Conservation (phyloP, 2,329 filamentous ascomycete genomes). For the Ceratocystis variospora region DNA sequence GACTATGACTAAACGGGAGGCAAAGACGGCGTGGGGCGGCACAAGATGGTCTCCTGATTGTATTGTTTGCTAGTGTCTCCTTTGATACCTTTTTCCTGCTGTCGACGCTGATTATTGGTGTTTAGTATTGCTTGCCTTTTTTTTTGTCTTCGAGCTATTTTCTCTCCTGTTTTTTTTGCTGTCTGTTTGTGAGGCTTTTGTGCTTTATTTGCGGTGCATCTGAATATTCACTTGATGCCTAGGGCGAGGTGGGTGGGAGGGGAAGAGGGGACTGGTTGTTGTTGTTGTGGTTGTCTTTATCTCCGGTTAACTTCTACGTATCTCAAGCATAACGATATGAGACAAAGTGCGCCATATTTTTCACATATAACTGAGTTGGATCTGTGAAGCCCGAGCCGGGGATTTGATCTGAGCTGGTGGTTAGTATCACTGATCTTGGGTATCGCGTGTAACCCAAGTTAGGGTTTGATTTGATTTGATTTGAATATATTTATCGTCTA, state of each 20-base stretch:
- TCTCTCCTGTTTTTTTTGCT: not conserved
- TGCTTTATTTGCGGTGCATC: not conserved
- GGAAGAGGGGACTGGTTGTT: no score
- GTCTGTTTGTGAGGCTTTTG: not conserved
- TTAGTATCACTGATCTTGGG: not conserved
- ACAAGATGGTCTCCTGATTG: not conserved
- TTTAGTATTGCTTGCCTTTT: not conserved
- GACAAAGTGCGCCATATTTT: not conserved
- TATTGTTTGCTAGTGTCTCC: not conserved
- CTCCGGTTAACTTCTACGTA: no score
- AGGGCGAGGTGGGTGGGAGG: no score
- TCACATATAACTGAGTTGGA: not conserved
- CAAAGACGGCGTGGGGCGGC: not conserved
- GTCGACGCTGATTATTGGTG: not conserved
- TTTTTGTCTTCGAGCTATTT: not conserved
- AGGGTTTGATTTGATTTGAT: no score
- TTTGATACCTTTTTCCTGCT: not conserved
- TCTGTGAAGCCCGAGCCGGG: not conserved
- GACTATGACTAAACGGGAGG: constrained; percentile 31
- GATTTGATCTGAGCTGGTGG: not conserved
- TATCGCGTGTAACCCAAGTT: no score
- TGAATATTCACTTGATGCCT: not conserved
- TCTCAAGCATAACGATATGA: no score
- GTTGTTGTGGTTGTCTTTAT: no score
- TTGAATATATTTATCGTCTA: no score